Evolutionary conservation across 2,329 filamentous ascomycete species (phyloP), one percentile per base, ranked within the genome.

Genomic region (Paecilomyces sp.): DNA sequence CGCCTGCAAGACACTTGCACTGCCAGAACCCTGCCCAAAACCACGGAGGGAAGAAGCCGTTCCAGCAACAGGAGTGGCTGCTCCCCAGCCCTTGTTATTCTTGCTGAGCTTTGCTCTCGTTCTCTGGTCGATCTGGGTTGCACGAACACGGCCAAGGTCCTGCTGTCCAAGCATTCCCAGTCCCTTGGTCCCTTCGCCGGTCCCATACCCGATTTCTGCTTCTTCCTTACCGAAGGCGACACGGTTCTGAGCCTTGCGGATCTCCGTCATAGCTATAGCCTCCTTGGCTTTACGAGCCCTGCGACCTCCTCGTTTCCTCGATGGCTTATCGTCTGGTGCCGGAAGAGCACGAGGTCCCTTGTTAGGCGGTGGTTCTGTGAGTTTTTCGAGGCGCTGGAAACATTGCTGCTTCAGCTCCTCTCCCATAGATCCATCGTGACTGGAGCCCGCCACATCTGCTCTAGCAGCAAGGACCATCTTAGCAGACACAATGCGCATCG

Each of bases 201-300:
- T 86, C 36, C 92, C 93, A 72, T 95, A 97, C 33, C 92, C 93
- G 1, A 94, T 88, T 75, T 99, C 94, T 68, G 86, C 88, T 76
- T 99, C 94, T 74, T 97, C 93, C 73, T 96, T 94, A 60, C 92
- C 92, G 70, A 99, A 99, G 0, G 88, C 91, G 85, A 99, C 88
- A 58, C 94, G 86, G 77, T 99, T 99, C 76, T 97, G 94, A 3
- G 92, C 92, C 75, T 97, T 97, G 65, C 92, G 88, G 31, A 99
- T 80, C 58, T 99, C 94, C 0, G 94, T 99, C 91, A 97, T 96
- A 61, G 94, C 93, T 6, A 91, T 91, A 3, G 93, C 92, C 75
- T 96, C 94, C 82, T 99, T 99, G 61, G 93, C 93, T 75, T 96
- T 96, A 60, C 94, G 83, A 12, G 92, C 94, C 65, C 92, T 83